Percentiles rank a stretch among this genome's conserved stretches.
Evolutionary conservation across 345 rosid species (phyloP).

Genomic region (Linum tenue): DNA sequence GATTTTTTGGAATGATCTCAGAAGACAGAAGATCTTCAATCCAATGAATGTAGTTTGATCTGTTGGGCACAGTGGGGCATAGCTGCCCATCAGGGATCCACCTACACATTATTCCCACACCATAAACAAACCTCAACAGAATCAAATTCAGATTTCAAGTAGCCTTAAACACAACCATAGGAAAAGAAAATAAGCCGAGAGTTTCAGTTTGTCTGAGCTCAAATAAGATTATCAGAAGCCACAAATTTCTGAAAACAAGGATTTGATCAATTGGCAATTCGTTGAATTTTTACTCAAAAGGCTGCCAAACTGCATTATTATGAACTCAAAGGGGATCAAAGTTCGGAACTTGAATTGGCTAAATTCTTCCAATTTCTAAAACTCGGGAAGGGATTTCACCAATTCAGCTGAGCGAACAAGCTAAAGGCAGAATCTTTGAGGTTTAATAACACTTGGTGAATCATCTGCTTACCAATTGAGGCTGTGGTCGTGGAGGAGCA

Average conservation of each 20-base stretch:
- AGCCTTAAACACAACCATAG: neutral
- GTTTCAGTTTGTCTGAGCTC: neutral
- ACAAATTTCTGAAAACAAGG: neutral
- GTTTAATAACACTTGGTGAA: no score
- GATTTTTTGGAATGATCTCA: conserved; percentile 35
- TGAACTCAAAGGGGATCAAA: neutral
- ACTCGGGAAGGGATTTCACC: neutral
- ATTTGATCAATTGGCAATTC: neutral
- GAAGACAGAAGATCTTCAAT: conserved; percentile 75
- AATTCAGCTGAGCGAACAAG: no score
- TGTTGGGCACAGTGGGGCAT: conserved; percentile 88
- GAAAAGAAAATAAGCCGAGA: neutral
- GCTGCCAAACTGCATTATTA: neutral
- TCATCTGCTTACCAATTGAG: conserved; percentile 38
- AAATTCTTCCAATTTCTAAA: neutral
- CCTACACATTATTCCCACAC: conserved; percentile 29
- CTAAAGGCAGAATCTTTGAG: no score
- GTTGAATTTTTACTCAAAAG: no score
- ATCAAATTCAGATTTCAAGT: neutral
- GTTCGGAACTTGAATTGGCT: neutral
- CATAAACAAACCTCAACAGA: neutral
- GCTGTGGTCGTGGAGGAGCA: conserved; percentile 66
- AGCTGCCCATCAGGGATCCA: conserved; percentile 98
- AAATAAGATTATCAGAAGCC: neutral
- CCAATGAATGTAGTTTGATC: conserved; percentile 92